Conservation (phyloP, 768 basidiomycete genomes). For the Cyclocybe aegerita region DNA sequence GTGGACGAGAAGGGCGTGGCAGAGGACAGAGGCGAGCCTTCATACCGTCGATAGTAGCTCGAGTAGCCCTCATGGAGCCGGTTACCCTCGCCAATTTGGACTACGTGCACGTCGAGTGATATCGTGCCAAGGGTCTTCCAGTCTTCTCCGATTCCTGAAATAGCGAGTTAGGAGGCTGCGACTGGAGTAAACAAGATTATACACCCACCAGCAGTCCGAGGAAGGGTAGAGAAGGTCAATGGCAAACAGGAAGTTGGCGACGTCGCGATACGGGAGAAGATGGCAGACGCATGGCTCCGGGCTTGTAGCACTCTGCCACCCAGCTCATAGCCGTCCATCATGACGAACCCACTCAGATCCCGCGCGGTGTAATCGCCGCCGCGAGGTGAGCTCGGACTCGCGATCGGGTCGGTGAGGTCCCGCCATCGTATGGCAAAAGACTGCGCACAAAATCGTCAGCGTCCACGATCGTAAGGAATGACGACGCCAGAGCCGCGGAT, state of each 20-base stretch:
- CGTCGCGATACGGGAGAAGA: slow-evolving; percentile 30
- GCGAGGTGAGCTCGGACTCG: background rate
- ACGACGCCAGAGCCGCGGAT: slow-evolving; percentile 2
- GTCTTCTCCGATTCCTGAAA: slow-evolving; percentile 22
- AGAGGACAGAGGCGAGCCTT: slow-evolving; percentile 26
- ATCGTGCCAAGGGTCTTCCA: slow-evolving; percentile 28
- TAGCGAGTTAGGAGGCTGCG: slow-evolving; percentile 1
- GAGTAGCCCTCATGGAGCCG: slow-evolving; percentile 28
- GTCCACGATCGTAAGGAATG: slow-evolving; percentile 7
- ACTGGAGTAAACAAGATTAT: background rate
- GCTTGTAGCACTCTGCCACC: slow-evolving; percentile 29
- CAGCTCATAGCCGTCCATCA: slow-evolving; percentile 28
- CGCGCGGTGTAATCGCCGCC: slow-evolving; percentile 8
- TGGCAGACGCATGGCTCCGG: slow-evolving; percentile 28
- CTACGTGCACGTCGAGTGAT: slow-evolving; percentile 28
- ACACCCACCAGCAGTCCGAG: slow-evolving; percentile 19
- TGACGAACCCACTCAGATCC: slow-evolving; percentile 29
- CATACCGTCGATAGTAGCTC: slow-evolving; percentile 23
- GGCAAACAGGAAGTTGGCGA: slow-evolving; percentile 28
- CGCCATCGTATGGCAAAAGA: slow-evolving; percentile 30
- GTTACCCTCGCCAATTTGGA: slow-evolving; percentile 28
- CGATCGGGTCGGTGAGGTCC: slow-evolving; percentile 21
- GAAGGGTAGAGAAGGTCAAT: slow-evolving; percentile 22
- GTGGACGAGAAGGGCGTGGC: slow-evolving; percentile 29
- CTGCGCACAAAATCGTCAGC: slow-evolving; percentile 13